These are phyloP conservation scores for Coemansia sp. DNA, from an alignment of 192 early-diverging fungal genomes.

Conservation along the genomic window DNA sequence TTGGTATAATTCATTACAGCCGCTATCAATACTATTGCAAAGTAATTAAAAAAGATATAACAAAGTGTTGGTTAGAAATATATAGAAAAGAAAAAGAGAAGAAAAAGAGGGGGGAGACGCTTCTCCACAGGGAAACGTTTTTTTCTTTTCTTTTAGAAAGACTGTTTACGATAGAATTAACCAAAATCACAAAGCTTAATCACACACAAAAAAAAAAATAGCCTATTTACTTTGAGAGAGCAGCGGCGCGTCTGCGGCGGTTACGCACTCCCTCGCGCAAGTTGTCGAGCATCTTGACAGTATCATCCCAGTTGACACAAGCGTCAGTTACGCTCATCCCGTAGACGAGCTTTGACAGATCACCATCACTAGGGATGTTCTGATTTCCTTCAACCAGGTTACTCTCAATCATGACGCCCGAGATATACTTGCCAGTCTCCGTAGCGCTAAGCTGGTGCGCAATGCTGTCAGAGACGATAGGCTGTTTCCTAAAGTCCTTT, in stretches of 20 bases:
- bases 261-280: constrained; percentile 73
- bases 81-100: constrained; percentile 9
- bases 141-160: not conserved
- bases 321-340: constrained; percentile 93
- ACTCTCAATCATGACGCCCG: constrained; percentile 96
- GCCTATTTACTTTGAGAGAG: constrained; percentile 6
- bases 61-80: constrained; percentile 12
- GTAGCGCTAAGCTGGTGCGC: constrained; percentile 65
- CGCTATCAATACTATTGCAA: not conserved
- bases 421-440: constrained; percentile 72
- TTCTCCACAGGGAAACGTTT: constrained; percentile 5
- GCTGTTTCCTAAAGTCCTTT: constrained; percentile 86
- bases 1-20: constrained; percentile 53
- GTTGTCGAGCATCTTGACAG: constrained; percentile 73
- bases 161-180: constrained; percentile 11
- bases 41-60: not conserved
- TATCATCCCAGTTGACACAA: constrained; percentile 91
- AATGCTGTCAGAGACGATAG: constrained; percentile 75
- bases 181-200: constrained; percentile 3
- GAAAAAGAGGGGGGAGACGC: not conserved
- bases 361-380: constrained; percentile 75
- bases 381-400: constrained; percentile 87
- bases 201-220: not conserved
- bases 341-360: constrained; percentile 72
- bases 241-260: constrained; percentile 59